A percentile compares a stretch with the other conserved stretches of the same genome.
phyloP scores from a whole-genome alignment of 768 basidiomycete species.

The Hygrocybe coccinea region DNA sequence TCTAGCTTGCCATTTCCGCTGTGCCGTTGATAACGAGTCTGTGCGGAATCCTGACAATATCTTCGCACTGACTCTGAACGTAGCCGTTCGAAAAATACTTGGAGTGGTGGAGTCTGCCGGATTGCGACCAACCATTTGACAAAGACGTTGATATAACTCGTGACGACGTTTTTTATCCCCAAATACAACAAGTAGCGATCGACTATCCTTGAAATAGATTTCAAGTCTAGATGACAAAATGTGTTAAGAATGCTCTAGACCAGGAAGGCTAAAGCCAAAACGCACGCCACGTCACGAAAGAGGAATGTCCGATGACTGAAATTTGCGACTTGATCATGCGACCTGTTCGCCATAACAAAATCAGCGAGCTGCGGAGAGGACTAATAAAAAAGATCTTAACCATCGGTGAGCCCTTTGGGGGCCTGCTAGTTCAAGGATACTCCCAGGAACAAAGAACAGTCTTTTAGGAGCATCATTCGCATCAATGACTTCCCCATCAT shows the following conservation, averaged over 20 bases:
- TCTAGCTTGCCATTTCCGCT: conserved; percentile 79
- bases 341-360: conserved; percentile 42
- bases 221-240: too few relatives aligned
- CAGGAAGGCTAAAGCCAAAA: conserved; percentile 11
- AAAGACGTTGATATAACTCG: conserved; percentile 51
- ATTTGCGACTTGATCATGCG: conserved; percentile 70
- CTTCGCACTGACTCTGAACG: conserved; percentile 51
- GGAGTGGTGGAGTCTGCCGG: conserved; percentile 44
- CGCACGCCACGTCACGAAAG: conserved; percentile 89
- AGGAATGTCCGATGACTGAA: conserved; percentile 81
- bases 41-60: conserved; percentile 45
- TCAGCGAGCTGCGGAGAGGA: background rate
- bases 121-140: conserved; percentile 42
- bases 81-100: conserved; percentile 50
- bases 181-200: conserved; percentile 82
- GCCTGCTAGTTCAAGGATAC: conserved; percentile 73
- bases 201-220: conserved; percentile 89
- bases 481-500: conserved; percentile 85
- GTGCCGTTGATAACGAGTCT: conserved; percentile 67
- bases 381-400: conserved; percentile 37
- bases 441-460: conserved; percentile 80
- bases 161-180: conserved; percentile 60
- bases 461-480: conserved; percentile 79
- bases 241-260: background rate
- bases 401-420: conserved; percentile 79